Evolutionary conservation across 148 eudicot genomes (phyloP), one percentile per base, ranked within the genome.

Genomic region (Gaultheria prostrata): DNA sequence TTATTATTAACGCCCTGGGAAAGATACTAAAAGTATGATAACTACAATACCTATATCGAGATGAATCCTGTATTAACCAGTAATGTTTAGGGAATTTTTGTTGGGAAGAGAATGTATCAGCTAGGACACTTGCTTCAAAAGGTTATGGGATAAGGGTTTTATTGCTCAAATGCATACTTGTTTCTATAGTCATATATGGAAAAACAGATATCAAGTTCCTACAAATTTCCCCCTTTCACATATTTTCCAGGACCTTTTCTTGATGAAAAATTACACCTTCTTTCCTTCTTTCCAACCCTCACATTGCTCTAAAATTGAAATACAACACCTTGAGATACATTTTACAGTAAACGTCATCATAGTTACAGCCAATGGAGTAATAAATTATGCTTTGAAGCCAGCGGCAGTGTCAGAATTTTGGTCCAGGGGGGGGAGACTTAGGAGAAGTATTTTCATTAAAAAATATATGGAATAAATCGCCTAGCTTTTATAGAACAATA

Each of bases 61-160:
- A 30, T 69, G 74, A 69, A 69, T 69, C 17, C 74, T 30, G 43
- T 30, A 74, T 17, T 20, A 76, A 46, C 15, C n/a, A 45, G 24
- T n/a, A 4, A 76, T 48, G 39, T 10, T 33, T 26, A 13, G 8
- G 54, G 35, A 76, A 24, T 59, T n/a, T 74, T 48, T 49, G 10
- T 28, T 76, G n/a, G 79, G 79, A 5, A 46, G 79, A 46, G 54
- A 49, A 76, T n/a, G 8, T 50, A 76, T 24, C 57, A 76, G 79
- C 54, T 3, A 4, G 20, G 79, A 21, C 49, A 76, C 26, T 45
- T 76, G 33, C 77, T 76, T 49, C 4, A n/a, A 11, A n/a, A 76
- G 32, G 79, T 76, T 48, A 39, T 39, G 77, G n/a, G 12, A 28
- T 18, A 45, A 20, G 8, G 49, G 28, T 43, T 73, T 10, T 20